Evolutionary conservation across 176 grass and related monocot species (phyloP).

Genomic region (Musa itinerans): DNA sequence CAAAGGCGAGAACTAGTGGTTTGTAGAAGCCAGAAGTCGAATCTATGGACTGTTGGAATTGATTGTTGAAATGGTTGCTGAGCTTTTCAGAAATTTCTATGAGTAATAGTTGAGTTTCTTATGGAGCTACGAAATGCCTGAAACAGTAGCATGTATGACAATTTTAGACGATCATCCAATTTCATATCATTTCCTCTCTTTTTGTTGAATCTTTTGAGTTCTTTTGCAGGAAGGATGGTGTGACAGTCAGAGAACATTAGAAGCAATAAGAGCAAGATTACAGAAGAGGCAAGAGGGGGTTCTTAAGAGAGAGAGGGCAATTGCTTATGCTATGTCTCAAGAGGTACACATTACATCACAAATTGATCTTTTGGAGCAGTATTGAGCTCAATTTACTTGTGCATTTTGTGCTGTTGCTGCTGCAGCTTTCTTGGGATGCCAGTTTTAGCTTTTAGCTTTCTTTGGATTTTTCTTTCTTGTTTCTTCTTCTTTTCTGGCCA

Average conservation of each 20-base stretch:
- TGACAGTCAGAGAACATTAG: slow-evolving; percentile 54
- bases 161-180: no score
- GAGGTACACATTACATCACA: slow-evolving; percentile 33
- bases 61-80: no score
- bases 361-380: no score
- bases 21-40: no score
- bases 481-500: neutral
- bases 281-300: slow-evolving; percentile 73
- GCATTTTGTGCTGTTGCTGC: no score
- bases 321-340: slow-evolving; percentile 63
- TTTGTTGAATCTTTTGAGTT: neutral
- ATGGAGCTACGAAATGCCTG: no score
- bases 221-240: slow-evolving; percentile 71
- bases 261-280: slow-evolving; percentile 59
- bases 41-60: no score
- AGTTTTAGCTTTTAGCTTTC: neutral
- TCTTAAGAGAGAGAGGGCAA: slow-evolving; percentile 63
- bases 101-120: no score
- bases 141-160: no score
- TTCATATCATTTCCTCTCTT: neutral
- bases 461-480: neutral
- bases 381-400: no score
- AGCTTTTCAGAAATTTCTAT: no score
- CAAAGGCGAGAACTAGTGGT: no score
- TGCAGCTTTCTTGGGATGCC: neutral